Evolutionary conservation across 768 basidiomycete species (phyloP), one percentile per base, ranked within the genome.

Genomic region (Leccinum uliginosum): DNA sequence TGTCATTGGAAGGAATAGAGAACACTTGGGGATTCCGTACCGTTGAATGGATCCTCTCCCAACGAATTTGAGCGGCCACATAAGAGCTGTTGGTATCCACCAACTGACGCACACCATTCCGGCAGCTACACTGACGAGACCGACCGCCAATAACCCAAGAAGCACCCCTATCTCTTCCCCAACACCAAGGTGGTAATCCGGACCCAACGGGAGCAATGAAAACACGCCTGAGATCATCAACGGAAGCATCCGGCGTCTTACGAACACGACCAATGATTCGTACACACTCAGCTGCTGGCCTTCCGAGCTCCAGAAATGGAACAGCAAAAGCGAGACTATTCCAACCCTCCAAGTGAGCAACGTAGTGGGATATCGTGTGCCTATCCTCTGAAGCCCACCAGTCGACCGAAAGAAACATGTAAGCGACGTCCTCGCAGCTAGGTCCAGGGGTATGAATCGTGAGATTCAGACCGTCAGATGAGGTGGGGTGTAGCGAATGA

Each of bases 301-400:
- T 10, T 63, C 57, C 14, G 71, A 63, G 24, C 64, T 51, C 83
- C 81, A 85, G 7, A 78, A 78, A 32, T 77, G 70, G 61, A 81
- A 85, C 23, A 89, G 54, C 1, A 86, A 64, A 14, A 89, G 61
- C 4, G 80, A 75, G 1, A 84, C 81, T 19, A 91, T 71, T 4
- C 89, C 91, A 3, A 87, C 74, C 3, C 84, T 78, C 88, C 93
- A 97, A 24, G 81, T 80, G 3, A 86, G 74, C 0, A 90, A 63
- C 2, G 85, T 84, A 29, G 83, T 86, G 47, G 87, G 80, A 73
- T 92, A 98, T 21, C 96, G 78, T 17, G 84, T 74, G 2, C 85
- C 83, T 69, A 83, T 79, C 34, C 88, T 78, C 57, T 1, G 87
- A 90, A 11, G 81, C 76, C 69, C 77, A 75, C 83, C 85, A 84